Percentiles rank a stretch among this genome's conserved stretches.
These are phyloP conservation scores for Exophiala dermatitidis DNA, from an alignment of 2,329 filamentous ascomycete species.

Conservation along the genomic window DNA sequence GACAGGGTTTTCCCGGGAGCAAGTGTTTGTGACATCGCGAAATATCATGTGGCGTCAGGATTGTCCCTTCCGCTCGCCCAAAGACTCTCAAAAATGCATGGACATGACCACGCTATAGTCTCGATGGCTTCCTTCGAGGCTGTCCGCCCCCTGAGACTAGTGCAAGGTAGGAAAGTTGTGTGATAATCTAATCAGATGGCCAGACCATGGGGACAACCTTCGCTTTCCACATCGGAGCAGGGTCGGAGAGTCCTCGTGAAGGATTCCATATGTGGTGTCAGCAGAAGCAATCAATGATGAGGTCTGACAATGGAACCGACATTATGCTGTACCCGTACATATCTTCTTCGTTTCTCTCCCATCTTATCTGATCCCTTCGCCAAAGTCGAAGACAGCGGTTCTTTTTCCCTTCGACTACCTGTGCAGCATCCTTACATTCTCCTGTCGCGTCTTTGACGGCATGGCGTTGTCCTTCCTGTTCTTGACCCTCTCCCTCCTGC, in stretches of 20 bases:
- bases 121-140: neutral
- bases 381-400: neutral
- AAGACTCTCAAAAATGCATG: no score
- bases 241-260: constrained; percentile 3
- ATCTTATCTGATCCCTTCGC: constrained; percentile 22
- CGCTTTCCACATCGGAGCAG: constrained; percentile 5
- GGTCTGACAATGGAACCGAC: no score
- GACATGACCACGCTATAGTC: neutral
- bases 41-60: no score
- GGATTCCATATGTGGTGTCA: no score
- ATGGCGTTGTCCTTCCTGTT: constrained; percentile 43
- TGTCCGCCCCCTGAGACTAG: neutral
- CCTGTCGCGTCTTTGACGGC: constrained; percentile 1
- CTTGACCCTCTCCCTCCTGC: constrained; percentile 27
- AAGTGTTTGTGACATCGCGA: no score
- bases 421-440: neutral
- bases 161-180: constrained; percentile 1
- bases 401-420: neutral
- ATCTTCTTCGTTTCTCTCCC: no score
- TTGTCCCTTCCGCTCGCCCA: no score
- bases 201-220: neutral
- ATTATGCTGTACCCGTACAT: no score
- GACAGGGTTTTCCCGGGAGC: no score
- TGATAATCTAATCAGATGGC: constrained; percentile 20
- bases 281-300: no score